Conservation (phyloP, 148 eudicot species). For the Gaultheria prostrata region DNA sequence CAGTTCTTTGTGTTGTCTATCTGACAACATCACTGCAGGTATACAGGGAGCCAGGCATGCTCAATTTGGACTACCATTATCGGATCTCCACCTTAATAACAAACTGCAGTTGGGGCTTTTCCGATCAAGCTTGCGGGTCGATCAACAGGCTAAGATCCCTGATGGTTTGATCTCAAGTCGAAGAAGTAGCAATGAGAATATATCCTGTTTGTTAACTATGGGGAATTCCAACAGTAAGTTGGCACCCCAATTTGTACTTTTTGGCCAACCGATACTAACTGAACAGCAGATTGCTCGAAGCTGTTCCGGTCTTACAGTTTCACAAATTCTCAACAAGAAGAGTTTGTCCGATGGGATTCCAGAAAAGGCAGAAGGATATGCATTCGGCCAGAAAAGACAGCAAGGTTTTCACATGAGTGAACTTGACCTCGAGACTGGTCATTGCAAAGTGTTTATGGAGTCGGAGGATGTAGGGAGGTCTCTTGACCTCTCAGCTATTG, state of each 20-base stretch:
- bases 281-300: conserved; percentile 56
- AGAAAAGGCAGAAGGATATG: conserved; percentile 7
- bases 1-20: conserved; percentile 45
- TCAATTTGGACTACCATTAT: conserved; percentile 65
- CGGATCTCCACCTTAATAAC: conserved; percentile 61
- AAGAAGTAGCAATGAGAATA: conserved; percentile 25
- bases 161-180: conserved; percentile 16
- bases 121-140: conserved; percentile 33
- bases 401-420: conserved; percentile 32
- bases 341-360: conserved; percentile 19
- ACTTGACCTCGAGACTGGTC: conserved; percentile 42
- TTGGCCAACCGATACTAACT: conserved; percentile 63
- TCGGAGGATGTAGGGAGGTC: conserved; percentile 58
- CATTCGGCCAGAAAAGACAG: conserved; percentile 16
- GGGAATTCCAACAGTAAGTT: conserved; percentile 31
- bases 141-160: conserved; percentile 27
- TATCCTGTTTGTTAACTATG: conserved; percentile 51
- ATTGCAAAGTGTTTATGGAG: conserved; percentile 62
- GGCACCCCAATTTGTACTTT: conserved; percentile 49
- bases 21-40: conserved; percentile 72
- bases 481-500: conserved; percentile 50
- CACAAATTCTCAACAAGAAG: conserved; percentile 16
- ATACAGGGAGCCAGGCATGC: conserved; percentile 99
- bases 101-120: conserved; percentile 57
- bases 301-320: conserved; percentile 26